Percentiles rank a stretch among this genome's conserved stretches.
These are phyloP conservation scores for Ceratocystis eucalypticola DNA, from an alignment of 2,329 filamentous ascomycete genomes.

Conservation along the genomic window DNA sequence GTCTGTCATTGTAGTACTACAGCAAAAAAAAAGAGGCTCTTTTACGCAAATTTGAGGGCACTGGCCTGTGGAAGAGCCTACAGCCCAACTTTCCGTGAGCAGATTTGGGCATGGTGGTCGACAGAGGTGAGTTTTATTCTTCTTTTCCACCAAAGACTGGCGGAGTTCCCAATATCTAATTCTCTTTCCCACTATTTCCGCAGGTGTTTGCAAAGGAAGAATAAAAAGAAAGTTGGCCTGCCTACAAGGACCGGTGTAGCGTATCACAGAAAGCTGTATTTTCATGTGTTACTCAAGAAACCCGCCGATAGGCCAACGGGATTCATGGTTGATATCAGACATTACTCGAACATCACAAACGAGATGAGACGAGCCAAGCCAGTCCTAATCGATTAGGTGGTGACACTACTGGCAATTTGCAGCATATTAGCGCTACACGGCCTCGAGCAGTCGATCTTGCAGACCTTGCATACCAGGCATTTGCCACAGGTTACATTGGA, in stretches of 20 bases:
- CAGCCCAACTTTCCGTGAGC: slow-evolving; percentile 44
- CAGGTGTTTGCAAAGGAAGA: too few species aligned
- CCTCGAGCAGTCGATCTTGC: slow-evolving; percentile 44
- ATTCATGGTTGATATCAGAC: slow-evolving; percentile 31
- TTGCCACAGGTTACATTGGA: slow-evolving; percentile 44
- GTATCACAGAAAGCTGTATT: too few species aligned
- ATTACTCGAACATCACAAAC: slow-evolving; percentile 22
- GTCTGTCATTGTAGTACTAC: slow-evolving; percentile 45
- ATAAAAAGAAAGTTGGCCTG: too few species aligned
- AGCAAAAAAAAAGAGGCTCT: neutral
- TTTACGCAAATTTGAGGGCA: neutral
- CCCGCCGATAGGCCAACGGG: slow-evolving; percentile 31
- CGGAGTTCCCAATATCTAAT: too few species aligned
- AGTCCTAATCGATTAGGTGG: slow-evolving; percentile 35
- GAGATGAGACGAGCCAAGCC: slow-evolving; percentile 21
- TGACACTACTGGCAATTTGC: slow-evolving; percentile 44
- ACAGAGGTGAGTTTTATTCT: slow-evolving; percentile 30
- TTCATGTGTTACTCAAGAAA: too few species aligned
- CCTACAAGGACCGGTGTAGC: too few species aligned
- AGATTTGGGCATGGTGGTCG: slow-evolving; percentile 28
- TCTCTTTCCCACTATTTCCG: too few species aligned
- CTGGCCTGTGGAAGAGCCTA: slow-evolving; percentile 36
- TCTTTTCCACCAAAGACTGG: neutral
- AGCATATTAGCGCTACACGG: slow-evolving; percentile 46
- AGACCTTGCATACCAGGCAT: slow-evolving; percentile 42